These are phyloP conservation scores for Podaxis sp. DNA, from an alignment of 768 basidiomycete species.

Conservation along the genomic window DNA sequence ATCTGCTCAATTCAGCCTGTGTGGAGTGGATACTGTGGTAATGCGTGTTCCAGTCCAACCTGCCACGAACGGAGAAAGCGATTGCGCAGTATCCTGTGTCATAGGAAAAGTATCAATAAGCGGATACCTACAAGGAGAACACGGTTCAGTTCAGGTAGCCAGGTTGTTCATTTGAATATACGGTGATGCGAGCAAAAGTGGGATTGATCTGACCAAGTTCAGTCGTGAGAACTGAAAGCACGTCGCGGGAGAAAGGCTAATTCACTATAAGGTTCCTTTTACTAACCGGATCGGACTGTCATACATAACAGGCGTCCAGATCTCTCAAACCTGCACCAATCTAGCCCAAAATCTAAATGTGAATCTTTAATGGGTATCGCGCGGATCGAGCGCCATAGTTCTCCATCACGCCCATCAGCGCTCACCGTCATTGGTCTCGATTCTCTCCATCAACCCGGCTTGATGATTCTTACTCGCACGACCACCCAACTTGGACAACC, in stretches of 20 bases:
- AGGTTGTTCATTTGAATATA: not conserved
- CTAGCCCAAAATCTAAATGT: not conserved
- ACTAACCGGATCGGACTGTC: constrained; percentile 2
- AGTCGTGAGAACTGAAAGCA: constrained; percentile 5
- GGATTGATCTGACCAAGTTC: constrained; percentile 1
- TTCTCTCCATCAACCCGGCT: not conserved
- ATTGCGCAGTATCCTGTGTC: not conserved
- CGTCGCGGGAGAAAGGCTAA: constrained; percentile 12
- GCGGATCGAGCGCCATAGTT: constrained; percentile 12
- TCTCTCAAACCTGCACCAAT: constrained; percentile 1
- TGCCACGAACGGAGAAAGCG: not conserved
- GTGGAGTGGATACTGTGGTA: not conserved
- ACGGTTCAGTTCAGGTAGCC: not conserved
- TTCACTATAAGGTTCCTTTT: constrained; percentile 1
- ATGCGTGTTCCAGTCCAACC: not conserved
- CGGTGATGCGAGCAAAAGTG: not conserved
- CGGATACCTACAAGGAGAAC: not conserved
- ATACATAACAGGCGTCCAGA: not conserved
- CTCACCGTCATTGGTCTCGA: constrained; percentile 1
- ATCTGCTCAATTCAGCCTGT: not conserved
- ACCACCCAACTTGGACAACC: not conserved
- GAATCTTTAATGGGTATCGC: constrained; percentile 1
- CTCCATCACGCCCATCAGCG: not conserved
- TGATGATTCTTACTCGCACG: not conserved
- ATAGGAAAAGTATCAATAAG: not conserved